Evolutionary conservation across 345 rosid genomes (phyloP).

Genomic region (Psidium friedrichsthalianum): DNA sequence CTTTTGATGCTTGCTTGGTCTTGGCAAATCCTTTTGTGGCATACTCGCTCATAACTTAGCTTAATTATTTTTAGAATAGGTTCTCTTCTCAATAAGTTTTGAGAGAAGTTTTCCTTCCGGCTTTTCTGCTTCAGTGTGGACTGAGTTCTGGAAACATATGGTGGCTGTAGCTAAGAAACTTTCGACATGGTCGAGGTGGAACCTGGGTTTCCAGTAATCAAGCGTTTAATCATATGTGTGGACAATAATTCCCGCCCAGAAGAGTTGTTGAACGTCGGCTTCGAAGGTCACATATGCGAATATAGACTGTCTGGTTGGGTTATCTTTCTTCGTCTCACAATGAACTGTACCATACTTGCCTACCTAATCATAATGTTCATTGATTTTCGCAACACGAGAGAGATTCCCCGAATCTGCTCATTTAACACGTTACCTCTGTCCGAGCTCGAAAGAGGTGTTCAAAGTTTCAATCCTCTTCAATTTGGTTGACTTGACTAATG

Average conservation of each 20-base stretch:
- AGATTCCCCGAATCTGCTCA: neutral
- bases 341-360: neutral
- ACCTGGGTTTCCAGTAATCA: neutral
- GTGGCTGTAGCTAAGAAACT: neutral
- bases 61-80: neutral
- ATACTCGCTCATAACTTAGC: neutral
- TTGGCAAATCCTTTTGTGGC: neutral
- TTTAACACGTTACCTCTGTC: neutral
- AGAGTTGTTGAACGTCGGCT: neutral
- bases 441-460: neutral
- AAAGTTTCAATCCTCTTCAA: neutral
- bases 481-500: neutral
- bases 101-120: neutral
- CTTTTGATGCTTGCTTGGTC: neutral
- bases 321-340: neutral
- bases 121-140: neutral
- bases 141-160: neutral
- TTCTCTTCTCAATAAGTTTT: neutral
- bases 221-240: neutral
- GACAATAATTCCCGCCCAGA: neutral
- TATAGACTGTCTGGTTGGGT: neutral
- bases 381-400: too few species aligned
- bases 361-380: too few species aligned
- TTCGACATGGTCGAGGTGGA: neutral
- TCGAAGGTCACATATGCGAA: neutral